Evolutionary conservation across 495 filamentous ascomycete genomes (phyloP).

Genomic region (Aspergillus incahuasiensis): DNA sequence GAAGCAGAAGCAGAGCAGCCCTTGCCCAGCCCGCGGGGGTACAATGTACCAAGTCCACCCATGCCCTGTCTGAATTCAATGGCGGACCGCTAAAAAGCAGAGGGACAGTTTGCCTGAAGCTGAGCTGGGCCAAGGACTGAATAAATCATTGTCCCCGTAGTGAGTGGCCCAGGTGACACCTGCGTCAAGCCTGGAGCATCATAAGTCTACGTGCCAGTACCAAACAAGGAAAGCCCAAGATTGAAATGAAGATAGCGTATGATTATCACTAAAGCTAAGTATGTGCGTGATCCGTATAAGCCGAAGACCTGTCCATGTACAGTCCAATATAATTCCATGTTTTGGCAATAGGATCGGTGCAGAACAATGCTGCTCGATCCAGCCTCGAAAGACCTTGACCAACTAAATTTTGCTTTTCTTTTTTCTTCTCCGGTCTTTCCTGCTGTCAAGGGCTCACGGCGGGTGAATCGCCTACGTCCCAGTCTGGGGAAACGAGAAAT

Average conservation of each 20-base stretch:
- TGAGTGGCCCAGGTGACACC: too few relatives aligned
- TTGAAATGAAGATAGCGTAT: not conserved
- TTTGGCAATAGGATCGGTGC: not conserved
- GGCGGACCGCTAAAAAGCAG: too few relatives aligned
- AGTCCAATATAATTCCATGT: not conserved
- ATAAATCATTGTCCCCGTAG: too few relatives aligned
- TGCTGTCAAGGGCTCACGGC: slow-evolving; percentile 11
- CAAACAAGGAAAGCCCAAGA: not conserved
- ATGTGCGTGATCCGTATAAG: not conserved
- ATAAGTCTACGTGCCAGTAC: too few relatives aligned
- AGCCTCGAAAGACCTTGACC: slow-evolving; percentile 2
- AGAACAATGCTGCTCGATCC: slow-evolving; percentile 7
- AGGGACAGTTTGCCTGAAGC: too few relatives aligned
- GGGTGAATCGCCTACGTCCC: slow-evolving; percentile 12
- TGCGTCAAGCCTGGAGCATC: too few relatives aligned
- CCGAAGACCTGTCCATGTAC: not conserved
- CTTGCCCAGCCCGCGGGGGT: too few relatives aligned
- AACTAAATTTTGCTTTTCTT: slow-evolving; percentile 1
- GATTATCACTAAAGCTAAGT: slow-evolving; percentile 3
- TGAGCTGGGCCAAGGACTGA: too few relatives aligned
- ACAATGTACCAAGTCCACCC: too few relatives aligned
- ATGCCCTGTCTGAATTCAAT: too few relatives aligned
- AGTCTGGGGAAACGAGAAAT: not conserved
- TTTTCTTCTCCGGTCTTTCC: slow-evolving; percentile 1
- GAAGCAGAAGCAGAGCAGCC: too few relatives aligned